Conservation (phyloP, 2,329 filamentous ascomycete species). For the Cytospora leucostoma region DNA sequence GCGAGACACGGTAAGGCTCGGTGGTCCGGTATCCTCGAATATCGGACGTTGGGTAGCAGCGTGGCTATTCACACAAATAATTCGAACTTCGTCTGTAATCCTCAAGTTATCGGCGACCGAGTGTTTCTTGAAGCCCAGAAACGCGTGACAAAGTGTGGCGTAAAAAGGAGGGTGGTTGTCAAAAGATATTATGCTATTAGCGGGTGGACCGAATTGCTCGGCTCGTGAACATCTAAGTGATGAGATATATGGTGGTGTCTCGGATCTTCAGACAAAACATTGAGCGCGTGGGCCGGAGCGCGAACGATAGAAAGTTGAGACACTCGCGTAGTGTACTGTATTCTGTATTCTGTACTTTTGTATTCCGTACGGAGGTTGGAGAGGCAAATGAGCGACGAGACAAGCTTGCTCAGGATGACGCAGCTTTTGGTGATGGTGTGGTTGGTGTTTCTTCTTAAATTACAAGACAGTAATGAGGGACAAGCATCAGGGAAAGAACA, state of each 20-base stretch:
- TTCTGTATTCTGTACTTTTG: too few species aligned
- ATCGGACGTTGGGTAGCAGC: neutral
- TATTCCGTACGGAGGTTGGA: neutral
- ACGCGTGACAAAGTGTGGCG: slow-evolving; percentile 6
- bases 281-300: slow-evolving; percentile 13
- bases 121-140: neutral
- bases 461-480: neutral
- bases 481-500: neutral
- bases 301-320: slow-evolving; percentile 21
- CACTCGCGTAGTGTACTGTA: slow-evolving; percentile 20
- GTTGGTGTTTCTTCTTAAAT: neutral
- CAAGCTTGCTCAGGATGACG: neutral
- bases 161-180: slow-evolving; percentile 5
- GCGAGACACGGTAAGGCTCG: neutral
- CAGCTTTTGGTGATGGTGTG: neutral
- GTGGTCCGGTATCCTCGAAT: neutral
- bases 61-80: neutral
- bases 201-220: slow-evolving; percentile 27
- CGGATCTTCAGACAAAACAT: slow-evolving; percentile 25
- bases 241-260: slow-evolving; percentile 15
- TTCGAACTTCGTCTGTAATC: neutral
- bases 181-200: slow-evolving; percentile 32
- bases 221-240: slow-evolving; percentile 15
- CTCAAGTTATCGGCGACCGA: neutral
- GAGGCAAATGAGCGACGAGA: neutral